Evolutionary conservation across 2,329 filamentous ascomycete species (phyloP), one percentile per base, ranked within the genome.

Genomic region (Plenodomus biglobosus): DNA sequence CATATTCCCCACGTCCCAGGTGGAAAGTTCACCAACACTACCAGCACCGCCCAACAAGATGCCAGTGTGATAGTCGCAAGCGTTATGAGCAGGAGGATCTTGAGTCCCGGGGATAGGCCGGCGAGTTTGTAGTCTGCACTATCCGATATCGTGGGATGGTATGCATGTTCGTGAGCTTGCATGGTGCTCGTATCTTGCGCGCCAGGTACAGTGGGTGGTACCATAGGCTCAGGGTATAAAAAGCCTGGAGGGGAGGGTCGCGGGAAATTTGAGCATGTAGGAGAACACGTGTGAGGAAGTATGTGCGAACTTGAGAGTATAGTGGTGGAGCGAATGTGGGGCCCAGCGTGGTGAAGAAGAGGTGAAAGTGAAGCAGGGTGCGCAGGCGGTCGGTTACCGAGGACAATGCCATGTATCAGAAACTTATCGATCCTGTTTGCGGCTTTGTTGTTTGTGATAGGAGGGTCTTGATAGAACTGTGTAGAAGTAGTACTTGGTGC

Each of bases 21-120:
- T 16, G 58, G 56, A 44, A 64, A 61, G 16, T 57, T 62, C 0
- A 64, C 41, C 11, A 44, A 38, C 34, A 52, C 59, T 3, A 56
- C 40, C 1, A 65, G 2, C 1, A 53, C 18, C 2, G 44, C 42
- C 53, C 53, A 55, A 4, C 42, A 24, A 1, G 48, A 17, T 1
- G 48, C 50, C 8, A 60, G 8, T 7, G 46, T 11, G 3, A 59
- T 35, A 13, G 44, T 32, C 0, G 27, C 22, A 8, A 54, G 36
- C 1, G 56, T 41, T 13, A 24, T 27, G 5, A 46, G 15, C 2
- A 46, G 39, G 0, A 60, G 15, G 6, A 46, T 15, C n/a, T 53
- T 39, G 10, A 52, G 35, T 1, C 42, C 45, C 3, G 46, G 24
- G 3, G 58, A 45, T 3, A 58, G 18, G 13, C 44, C 37, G 19